Percentiles rank a stretch among this genome's conserved stretches.
Evolutionary conservation across 192 early-diverging fungal genomes (phyloP).

Genomic region (Backusella circina): DNA sequence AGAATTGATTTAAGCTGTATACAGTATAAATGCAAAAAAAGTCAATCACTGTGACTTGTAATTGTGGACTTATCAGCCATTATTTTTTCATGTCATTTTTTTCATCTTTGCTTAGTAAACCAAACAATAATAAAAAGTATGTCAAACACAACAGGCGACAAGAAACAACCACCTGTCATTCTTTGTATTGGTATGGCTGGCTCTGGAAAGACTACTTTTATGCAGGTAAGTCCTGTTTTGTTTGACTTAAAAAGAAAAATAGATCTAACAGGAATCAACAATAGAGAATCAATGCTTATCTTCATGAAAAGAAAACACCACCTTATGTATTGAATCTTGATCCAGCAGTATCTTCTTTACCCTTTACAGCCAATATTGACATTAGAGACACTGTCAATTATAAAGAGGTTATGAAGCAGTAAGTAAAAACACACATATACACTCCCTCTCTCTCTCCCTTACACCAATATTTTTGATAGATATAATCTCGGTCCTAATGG

Average conservation of each 20-base stretch:
- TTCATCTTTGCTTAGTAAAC: neutral
- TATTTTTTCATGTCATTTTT: neutral
- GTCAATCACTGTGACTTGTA: neutral
- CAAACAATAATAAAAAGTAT: neutral
- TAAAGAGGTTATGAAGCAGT: conserved; percentile 98
- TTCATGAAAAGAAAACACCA: conserved; percentile 69
- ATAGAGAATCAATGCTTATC: conserved; percentile 83
- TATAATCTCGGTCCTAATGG: conserved; percentile 97
- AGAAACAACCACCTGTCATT: conserved; percentile 58
- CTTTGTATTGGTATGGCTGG: conserved; percentile 97
- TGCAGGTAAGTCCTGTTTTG: conserved; percentile 65
- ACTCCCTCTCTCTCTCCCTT: too few species aligned
- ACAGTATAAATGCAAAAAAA: too few species aligned
- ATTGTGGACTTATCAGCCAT: too few species aligned
- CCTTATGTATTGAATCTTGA: conserved; percentile 95
- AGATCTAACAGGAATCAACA: neutral
- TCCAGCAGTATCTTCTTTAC: conserved; percentile 82
- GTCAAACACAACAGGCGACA: neutral
- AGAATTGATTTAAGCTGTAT: too few species aligned
- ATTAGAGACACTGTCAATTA: conserved; percentile 98
- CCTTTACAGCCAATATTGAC: conserved; percentile 95
- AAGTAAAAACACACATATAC: too few species aligned
- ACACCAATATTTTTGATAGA: conserved; percentile 34
- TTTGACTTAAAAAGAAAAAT: neutral
- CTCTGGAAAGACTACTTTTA: conserved; percentile 93